These are phyloP conservation scores for Cryptosporidium felis DNA, from an alignment of 169 alveolate species.

Conservation along the genomic window DNA sequence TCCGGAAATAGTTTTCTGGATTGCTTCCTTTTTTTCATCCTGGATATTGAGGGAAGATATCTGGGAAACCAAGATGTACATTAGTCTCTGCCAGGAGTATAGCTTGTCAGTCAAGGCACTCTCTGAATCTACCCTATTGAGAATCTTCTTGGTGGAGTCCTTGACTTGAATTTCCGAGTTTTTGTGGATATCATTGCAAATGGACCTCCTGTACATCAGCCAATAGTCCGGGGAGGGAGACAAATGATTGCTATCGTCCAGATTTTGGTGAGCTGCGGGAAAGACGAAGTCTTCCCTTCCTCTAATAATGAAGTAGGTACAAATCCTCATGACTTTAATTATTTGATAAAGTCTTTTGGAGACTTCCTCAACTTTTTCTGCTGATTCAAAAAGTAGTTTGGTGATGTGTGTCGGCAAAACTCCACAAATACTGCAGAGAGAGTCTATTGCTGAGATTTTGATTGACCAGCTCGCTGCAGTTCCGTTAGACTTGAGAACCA, in stretches of 20 bases:
- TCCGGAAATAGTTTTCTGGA: background rate
- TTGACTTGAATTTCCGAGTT: constrained; percentile 1
- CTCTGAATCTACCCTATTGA: constrained; percentile 67
- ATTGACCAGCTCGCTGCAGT: constrained; percentile 77
- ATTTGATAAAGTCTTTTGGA: constrained; percentile 74
- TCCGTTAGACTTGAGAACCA: constrained; percentile 71
- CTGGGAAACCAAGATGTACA: constrained; percentile 74
- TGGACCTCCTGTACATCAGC: constrained; percentile 63
- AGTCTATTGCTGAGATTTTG: constrained; percentile 76
- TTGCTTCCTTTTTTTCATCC: background rate
- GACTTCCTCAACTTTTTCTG: constrained; percentile 53
- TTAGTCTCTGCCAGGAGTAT: constrained; percentile 84
- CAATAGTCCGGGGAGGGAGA: constrained; percentile 78
- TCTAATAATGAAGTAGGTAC: constrained; percentile 80
- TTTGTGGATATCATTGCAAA: constrained; percentile 22
- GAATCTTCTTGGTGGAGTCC: constrained; percentile 17
- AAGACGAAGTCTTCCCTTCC: constrained; percentile 78
- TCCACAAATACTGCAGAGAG: constrained; percentile 78
- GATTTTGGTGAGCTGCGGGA: constrained; percentile 68
- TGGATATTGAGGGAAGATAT: constrained; percentile 27
- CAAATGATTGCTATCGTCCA: constrained; percentile 61
- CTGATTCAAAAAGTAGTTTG: constrained; percentile 53
- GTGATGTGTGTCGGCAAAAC: constrained; percentile 76
- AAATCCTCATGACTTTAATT: constrained; percentile 79
- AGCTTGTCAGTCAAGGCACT: constrained; percentile 76